These are phyloP conservation scores for Physcia stellaris DNA, from an alignment of 495 filamentous ascomycete species.

Conservation along the genomic window DNA sequence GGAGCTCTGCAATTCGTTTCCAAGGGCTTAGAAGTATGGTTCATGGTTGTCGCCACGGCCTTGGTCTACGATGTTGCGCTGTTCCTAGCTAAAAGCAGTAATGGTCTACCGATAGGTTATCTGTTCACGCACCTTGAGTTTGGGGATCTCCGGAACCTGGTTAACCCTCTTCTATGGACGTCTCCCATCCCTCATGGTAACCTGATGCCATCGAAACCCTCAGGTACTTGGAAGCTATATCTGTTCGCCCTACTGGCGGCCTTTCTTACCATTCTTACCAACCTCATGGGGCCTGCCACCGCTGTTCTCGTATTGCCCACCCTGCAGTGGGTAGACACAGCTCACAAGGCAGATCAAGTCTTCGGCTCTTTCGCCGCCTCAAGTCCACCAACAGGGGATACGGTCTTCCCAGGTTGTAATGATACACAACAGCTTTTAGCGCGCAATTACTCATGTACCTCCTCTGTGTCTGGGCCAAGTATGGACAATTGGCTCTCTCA, in stretches of 20 bases:
- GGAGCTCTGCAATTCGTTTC: constrained; percentile 18
- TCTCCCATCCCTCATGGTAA: constrained; percentile 7
- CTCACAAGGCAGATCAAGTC: constrained; percentile 4
- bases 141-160: constrained; percentile 11
- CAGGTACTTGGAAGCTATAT: constrained; percentile 6
- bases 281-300: constrained; percentile 18
- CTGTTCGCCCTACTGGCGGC: constrained; percentile 12
- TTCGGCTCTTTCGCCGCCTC: background rate
- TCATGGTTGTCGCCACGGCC: constrained; percentile 15
- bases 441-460: constrained; percentile 12
- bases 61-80: constrained; percentile 16
- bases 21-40: constrained; percentile 19
- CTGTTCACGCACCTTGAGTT: constrained; percentile 16
- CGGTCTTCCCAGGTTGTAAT: constrained; percentile 1
- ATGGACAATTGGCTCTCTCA: constrained; percentile 7
- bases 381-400: background rate
- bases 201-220: background rate
- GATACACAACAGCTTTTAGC: background rate
- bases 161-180: constrained; percentile 13
- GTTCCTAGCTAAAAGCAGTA: constrained; percentile 10
- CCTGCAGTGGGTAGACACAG: constrained; percentile 11
- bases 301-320: constrained; percentile 16
- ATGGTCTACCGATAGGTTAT: constrained; percentile 16
- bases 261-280: constrained; percentile 13
- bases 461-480: constrained; percentile 4